Conservation (phyloP, 768 basidiomycete genomes). For the Fomitopsis pulvina region DNA sequence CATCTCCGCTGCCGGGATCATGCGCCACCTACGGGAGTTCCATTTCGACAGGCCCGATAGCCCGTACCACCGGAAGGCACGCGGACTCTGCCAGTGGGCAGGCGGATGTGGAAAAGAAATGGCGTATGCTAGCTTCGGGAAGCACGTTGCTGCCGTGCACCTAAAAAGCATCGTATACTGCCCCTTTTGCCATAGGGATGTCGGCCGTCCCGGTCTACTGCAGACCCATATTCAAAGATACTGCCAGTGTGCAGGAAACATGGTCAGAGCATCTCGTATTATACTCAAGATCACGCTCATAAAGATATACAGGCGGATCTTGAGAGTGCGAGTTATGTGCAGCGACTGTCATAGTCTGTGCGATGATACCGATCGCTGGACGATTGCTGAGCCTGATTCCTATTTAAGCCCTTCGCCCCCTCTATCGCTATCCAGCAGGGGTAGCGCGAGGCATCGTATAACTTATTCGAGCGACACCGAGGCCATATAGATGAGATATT, state of each 20-base stretch:
- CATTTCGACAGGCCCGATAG: background rate
- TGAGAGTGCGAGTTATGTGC: too few species aligned
- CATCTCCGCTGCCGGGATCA: constrained; percentile 4
- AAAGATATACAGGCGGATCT: too few species aligned
- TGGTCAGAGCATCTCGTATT: background rate
- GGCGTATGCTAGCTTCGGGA: constrained; percentile 13
- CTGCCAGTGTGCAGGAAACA: background rate
- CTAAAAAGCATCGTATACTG: constrained; percentile 12
- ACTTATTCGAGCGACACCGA: too few species aligned
- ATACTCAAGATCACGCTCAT: background rate
- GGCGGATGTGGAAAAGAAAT: constrained; percentile 8
- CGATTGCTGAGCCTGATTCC: too few species aligned
- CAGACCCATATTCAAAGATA: background rate
- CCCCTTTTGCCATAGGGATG: constrained; percentile 6
- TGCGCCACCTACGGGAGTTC: constrained; percentile 8
- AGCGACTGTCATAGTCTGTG: too few species aligned
- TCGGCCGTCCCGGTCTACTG: background rate
- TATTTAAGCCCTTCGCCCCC: too few species aligned
- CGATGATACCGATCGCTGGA: too few species aligned
- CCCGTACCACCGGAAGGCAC: background rate
- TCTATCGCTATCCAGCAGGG: too few species aligned
- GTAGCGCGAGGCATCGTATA: too few species aligned
- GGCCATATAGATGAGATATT: too few species aligned
- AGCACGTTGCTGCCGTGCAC: constrained; percentile 16
- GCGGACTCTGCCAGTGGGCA: background rate